Conservation (phyloP, 225 moss, liverwort and hornwort genomes). For the Thuidium tamariscinum region DNA sequence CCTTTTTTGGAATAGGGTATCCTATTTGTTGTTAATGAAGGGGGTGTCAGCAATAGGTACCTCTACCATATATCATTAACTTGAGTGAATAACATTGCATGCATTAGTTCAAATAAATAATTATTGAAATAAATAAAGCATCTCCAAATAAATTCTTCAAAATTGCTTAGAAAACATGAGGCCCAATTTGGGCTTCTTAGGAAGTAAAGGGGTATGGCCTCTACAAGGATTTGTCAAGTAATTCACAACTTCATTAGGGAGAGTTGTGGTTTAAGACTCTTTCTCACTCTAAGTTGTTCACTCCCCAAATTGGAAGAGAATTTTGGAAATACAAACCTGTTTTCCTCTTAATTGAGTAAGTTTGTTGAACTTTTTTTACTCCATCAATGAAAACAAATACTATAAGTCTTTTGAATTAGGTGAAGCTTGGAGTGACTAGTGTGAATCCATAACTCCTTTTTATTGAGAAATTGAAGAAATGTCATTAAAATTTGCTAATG, state of each 20-base stretch:
- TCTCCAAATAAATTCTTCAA: no score
- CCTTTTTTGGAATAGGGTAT: no score
- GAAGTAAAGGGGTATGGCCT: no score
- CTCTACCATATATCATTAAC: no score
- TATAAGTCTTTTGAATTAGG: accelerated
- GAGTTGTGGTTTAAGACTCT: not conserved
- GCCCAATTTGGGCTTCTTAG: no score
- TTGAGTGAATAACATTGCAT: no score
- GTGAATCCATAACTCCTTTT: accelerated
- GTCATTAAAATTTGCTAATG: not conserved
- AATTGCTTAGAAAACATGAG: no score
- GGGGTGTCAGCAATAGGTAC: no score
- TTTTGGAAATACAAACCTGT: not conserved
- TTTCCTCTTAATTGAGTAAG: not conserved
- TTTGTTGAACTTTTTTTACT: not conserved
- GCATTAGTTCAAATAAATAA: no score
- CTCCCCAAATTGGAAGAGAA: not conserved
- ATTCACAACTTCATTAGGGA: no score
- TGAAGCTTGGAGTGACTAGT: accelerated
- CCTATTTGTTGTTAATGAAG: no score
- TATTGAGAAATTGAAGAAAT: not conserved
- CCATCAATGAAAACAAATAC: accelerated
- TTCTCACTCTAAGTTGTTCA: not conserved
- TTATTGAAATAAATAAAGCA: no score
- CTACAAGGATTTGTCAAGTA: not conserved